Evolutionary conservation across 1,284 basidiomycete species (phyloP).

Genomic region (Cryptococcus sp.): DNA sequence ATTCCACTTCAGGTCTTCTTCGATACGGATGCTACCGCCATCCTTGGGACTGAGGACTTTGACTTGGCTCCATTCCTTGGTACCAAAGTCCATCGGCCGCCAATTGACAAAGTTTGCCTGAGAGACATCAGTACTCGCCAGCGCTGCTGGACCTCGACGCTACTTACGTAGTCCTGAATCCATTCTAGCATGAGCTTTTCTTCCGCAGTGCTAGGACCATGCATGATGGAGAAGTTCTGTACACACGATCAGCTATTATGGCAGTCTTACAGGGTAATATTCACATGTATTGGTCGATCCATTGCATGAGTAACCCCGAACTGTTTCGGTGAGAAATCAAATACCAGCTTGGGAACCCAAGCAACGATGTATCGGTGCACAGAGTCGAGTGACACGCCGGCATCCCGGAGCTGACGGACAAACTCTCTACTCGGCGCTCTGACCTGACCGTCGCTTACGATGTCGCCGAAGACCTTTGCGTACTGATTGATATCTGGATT

Average conservation of each 20-base stretch:
- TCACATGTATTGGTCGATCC: constrained; percentile 16
- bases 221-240: constrained; percentile 17
- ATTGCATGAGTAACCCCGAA: constrained; percentile 16
- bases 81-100: constrained; percentile 11
- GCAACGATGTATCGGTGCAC: constrained; percentile 28
- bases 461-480: constrained; percentile 23
- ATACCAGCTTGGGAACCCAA: constrained; percentile 18
- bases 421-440: constrained; percentile 25
- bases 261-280: background rate
- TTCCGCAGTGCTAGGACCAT: constrained; percentile 9
- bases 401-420: constrained; percentile 20
- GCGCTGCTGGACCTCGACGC: too few relatives aligned
- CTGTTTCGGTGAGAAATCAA: constrained; percentile 5
- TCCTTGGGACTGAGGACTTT: constrained; percentile 17
- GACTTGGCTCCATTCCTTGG: constrained; percentile 12
- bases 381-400: constrained; percentile 16
- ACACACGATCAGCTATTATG: background rate
- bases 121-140: background rate
- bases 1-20: constrained; percentile 15
- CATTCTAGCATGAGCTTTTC: constrained; percentile 15
- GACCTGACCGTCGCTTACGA: constrained; percentile 30
- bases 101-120: constrained; percentile 17
- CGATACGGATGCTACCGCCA: constrained; percentile 13
- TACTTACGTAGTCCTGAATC: constrained; percentile 18
- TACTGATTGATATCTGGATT: constrained; percentile 8